Evolutionary conservation across 2,329 filamentous ascomycete species (phyloP).

Genomic region (Paecilomyces dactylethromorphus): DNA sequence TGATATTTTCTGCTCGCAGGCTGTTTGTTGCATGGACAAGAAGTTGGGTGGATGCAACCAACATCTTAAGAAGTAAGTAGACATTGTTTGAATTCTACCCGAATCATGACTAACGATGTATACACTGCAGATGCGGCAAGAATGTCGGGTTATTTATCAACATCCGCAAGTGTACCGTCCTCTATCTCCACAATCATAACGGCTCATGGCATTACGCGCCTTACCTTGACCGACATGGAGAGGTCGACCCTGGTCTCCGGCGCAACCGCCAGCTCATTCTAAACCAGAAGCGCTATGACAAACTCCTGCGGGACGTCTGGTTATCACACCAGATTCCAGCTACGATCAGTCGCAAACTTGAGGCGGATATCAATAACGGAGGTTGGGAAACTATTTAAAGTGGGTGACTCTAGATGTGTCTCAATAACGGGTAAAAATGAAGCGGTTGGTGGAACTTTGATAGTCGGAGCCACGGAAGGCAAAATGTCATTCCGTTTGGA

Average conservation of each 20-base stretch:
- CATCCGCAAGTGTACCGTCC: constrained; percentile 88
- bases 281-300: constrained; percentile 90
- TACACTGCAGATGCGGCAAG: constrained; percentile 63
- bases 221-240: constrained; percentile 92
- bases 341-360: constrained; percentile 80
- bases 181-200: constrained; percentile 74
- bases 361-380: constrained; percentile 93
- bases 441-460: not conserved
- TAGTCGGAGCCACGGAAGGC: not conserved
- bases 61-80: constrained; percentile 72
- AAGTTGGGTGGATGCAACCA: constrained; percentile 80
- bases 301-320: constrained; percentile 78
- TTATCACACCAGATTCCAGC: constrained; percentile 80
- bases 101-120: constrained; percentile 8
- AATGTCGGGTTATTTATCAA: constrained; percentile 94
- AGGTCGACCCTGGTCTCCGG: constrained; percentile 84
- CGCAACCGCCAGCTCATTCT: constrained; percentile 85
- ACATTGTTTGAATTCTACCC: not conserved
- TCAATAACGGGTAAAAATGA: not conserved
- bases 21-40: constrained; percentile 72
- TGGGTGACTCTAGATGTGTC: not conserved
- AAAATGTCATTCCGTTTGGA: not conserved
- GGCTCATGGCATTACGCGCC: constrained; percentile 84
- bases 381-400: constrained; percentile 72
- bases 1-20: constrained; percentile 93